Conservation (phyloP, 306 rosid species). For the Carpinus viminea region DNA sequence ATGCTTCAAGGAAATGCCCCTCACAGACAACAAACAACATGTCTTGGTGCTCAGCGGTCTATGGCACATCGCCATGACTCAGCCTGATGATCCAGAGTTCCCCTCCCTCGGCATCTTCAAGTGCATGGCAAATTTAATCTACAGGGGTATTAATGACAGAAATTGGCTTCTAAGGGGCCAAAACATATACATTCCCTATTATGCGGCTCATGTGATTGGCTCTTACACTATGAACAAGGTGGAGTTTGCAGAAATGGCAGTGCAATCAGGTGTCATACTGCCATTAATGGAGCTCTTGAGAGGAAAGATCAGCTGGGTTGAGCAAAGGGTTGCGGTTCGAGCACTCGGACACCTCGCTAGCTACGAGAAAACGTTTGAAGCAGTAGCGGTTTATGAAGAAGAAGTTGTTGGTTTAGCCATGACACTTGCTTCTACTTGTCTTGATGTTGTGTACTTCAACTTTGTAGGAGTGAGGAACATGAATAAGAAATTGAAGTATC, state of each 20-base stretch:
- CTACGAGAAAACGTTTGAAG: slow-evolving; percentile 53
- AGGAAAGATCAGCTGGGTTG: slow-evolving; percentile 75
- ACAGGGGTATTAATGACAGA: slow-evolving; percentile 38
- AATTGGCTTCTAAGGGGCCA: slow-evolving; percentile 60
- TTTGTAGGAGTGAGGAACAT: slow-evolving; percentile 41
- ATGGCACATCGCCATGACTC: slow-evolving; percentile 72
- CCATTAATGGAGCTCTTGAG: slow-evolving; percentile 63
- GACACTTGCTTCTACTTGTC: slow-evolving; percentile 56
- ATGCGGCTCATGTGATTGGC: slow-evolving; percentile 84
- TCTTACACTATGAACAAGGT: slow-evolving; percentile 74
- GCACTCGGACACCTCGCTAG: slow-evolving; percentile 85
- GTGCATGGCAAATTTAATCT: slow-evolving; percentile 74
- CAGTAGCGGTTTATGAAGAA: slow-evolving; percentile 43
- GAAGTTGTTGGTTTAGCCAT: slow-evolving; percentile 51
- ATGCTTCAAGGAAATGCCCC: slow-evolving; percentile 52
- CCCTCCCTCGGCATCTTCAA: slow-evolving; percentile 73
- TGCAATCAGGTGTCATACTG: slow-evolving; percentile 57
- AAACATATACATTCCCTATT: slow-evolving; percentile 78
- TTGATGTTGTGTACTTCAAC: slow-evolving; percentile 46
- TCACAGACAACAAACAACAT: slow-evolving; percentile 39
- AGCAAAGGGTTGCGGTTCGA: slow-evolving; percentile 69
- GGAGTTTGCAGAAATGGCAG: slow-evolving; percentile 65
- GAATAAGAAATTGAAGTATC: slow-evolving; percentile 49
- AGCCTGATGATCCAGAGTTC: slow-evolving; percentile 66
- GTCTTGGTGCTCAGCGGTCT: slow-evolving; percentile 62